Evolutionary conservation across 805 yeast species (phyloP).

Genomic region (Saccharomycopsis schoenii): DNA sequence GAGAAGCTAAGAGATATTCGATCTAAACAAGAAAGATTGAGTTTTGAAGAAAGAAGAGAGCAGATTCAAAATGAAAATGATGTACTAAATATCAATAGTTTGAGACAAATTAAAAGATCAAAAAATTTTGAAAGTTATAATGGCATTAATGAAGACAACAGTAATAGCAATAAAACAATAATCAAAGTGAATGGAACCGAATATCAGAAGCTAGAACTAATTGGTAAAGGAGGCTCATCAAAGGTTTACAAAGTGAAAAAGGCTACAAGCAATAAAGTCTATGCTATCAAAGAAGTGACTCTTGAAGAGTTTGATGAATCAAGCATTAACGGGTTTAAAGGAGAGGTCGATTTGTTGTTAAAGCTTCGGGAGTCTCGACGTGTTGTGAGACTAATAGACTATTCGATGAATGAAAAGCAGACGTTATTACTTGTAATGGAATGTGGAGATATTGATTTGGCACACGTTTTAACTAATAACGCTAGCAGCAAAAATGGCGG

Average conservation of each 20-base stretch:
- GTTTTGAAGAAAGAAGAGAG: conserved; percentile 1
- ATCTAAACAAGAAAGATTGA: conserved; percentile 11
- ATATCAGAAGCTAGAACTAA: conserved; percentile 65
- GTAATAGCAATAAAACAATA: background rate
- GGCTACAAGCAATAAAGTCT: conserved; percentile 38
- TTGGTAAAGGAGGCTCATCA: conserved; percentile 91
- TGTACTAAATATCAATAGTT: background rate
- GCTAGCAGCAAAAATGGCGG: conserved; percentile 32
- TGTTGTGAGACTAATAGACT: conserved; percentile 71
- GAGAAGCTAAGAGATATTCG: conserved; percentile 13
- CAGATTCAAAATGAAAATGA: background rate
- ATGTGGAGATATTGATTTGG: conserved; percentile 86
- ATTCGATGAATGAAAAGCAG: conserved; percentile 49
- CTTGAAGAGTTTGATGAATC: conserved; percentile 73
- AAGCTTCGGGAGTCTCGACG: conserved; percentile 51
- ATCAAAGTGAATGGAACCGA: conserved; percentile 44
- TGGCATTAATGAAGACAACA: background rate
- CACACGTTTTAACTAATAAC: conserved; percentile 56
- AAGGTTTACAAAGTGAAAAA: conserved; percentile 75
- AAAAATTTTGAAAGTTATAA: conserved; percentile 9
- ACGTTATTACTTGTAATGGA: conserved; percentile 77
- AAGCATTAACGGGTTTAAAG: conserved; percentile 72
- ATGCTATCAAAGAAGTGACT: conserved; percentile 73
- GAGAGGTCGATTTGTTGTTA: conserved; percentile 71
- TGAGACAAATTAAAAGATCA: background rate